These are phyloP conservation scores for bread wheat (Triticum aestivum) DNA, from an alignment of 176 grass and related monocot species.

Conservation along the genomic window DNA sequence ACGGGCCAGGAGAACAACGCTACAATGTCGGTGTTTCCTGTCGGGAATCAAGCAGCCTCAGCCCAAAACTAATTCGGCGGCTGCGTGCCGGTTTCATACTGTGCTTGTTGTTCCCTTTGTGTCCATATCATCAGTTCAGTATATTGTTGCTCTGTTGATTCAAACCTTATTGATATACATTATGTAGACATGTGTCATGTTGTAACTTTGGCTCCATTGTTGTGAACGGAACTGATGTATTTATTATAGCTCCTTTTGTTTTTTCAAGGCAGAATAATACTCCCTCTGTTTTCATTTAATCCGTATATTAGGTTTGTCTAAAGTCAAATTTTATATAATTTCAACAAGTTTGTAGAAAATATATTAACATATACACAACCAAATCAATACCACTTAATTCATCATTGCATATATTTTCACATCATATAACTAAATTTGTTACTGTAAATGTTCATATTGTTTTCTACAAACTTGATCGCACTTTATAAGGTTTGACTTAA, in stretches of 20 bases:
- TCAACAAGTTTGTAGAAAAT: no score
- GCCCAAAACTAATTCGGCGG: neutral
- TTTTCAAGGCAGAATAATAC: neutral
- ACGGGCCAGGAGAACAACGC: slow-evolving; percentile 39
- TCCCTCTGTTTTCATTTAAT: no score
- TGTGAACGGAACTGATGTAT: slow-evolving; percentile 26
- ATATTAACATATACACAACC: no score
- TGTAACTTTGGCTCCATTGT: slow-evolving; percentile 17
- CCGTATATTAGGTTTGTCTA: no score
- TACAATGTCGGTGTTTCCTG: slow-evolving; percentile 31
- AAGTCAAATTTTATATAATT: no score
- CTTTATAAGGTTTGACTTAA: no score
- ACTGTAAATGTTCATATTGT: no score
- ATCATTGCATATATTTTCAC: no score
- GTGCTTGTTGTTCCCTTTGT: slow-evolving; percentile 10
- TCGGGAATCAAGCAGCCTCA: slow-evolving; percentile 49
- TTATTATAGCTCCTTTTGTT: neutral
- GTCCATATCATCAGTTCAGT: slow-evolving; percentile 22
- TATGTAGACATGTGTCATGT: neutral
- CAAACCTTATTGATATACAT: neutral
- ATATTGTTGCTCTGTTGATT: neutral
- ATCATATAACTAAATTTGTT: no score
- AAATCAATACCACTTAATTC: no score
- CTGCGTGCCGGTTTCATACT: neutral
- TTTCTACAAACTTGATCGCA: no score